Percentiles rank a stretch among this genome's conserved stretches.
These are phyloP conservation scores for Casuarina cunninghamiana DNA, from an alignment of 306 rosid species.

Conservation along the genomic window DNA sequence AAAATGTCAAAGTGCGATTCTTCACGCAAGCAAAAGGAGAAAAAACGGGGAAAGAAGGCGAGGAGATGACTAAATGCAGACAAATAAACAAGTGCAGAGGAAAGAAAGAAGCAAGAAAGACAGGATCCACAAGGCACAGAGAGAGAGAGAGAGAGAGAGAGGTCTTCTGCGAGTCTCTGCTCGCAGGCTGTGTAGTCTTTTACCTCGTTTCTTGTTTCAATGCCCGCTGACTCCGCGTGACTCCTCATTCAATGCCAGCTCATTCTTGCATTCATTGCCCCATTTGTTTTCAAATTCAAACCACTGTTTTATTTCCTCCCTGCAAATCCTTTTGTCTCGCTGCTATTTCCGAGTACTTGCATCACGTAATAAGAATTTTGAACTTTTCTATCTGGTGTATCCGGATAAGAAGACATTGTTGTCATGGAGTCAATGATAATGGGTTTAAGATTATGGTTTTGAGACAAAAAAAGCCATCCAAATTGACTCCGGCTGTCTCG, in stretches of 20 bases:
- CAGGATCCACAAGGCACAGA: conserved; percentile 15
- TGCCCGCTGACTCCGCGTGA: conserved; percentile 46
- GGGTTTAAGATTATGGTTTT: background rate
- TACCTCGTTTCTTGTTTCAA: conserved; percentile 38
- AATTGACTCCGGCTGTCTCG: background rate
- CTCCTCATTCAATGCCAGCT: conserved; percentile 59
- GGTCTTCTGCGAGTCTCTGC: conserved; percentile 10
- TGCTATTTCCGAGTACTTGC: background rate
- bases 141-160: background rate
- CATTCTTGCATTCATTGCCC: conserved; percentile 27
- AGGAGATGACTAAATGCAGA: background rate
- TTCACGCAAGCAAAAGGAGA: conserved; percentile 52
- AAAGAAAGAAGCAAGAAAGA: background rate
- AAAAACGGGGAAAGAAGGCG: background rate
- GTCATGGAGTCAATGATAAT: background rate
- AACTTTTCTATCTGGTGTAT: background rate
- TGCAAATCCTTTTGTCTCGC: background rate
- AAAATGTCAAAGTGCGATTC: conserved; percentile 52
- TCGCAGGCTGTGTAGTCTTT: conserved; percentile 12
- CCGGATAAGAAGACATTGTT: background rate
- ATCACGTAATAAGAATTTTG: too few relatives aligned
- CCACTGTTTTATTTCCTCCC: background rate
- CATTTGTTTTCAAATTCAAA: conserved; percentile 39
- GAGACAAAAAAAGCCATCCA: background rate
- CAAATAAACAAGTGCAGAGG: background rate